Evolutionary conservation across 768 basidiomycete species (phyloP).

Genomic region (Cystofilobasidium ferigula): DNA sequence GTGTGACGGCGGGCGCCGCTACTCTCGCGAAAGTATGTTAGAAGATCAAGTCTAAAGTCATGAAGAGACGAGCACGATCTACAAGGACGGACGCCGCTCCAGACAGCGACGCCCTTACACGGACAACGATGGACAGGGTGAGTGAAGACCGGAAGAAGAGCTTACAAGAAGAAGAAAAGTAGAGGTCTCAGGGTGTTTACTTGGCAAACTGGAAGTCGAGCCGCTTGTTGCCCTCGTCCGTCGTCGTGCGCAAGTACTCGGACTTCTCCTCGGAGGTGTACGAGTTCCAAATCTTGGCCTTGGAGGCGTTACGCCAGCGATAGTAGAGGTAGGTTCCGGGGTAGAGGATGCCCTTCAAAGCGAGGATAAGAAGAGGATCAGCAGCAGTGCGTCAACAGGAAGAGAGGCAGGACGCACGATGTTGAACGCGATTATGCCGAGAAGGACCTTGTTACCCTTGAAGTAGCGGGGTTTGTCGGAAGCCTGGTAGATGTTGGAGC

Average conservation of each 20-base stretch:
- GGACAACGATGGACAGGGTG: too few species aligned
- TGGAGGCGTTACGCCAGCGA: slow-evolving; percentile 44
- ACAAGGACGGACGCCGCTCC: too few species aligned
- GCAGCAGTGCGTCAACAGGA: neutral
- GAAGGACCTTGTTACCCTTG: slow-evolving; percentile 50
- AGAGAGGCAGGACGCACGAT: slow-evolving; percentile 34
- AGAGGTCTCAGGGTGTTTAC: too few species aligned
- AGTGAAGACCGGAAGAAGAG: neutral
- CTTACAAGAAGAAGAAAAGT: neutral
- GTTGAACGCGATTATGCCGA: slow-evolving; percentile 50
- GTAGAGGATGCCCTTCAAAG: slow-evolving; percentile 40
- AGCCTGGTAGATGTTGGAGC: slow-evolving; percentile 40
- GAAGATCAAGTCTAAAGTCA: too few species aligned
- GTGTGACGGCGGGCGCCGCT: too few species aligned
- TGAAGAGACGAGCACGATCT: too few species aligned
- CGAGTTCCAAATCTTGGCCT: slow-evolving; percentile 48
- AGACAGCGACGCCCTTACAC: too few species aligned
- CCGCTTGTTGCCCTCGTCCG: slow-evolving; percentile 41
- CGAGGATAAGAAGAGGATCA: neutral
- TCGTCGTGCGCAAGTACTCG: slow-evolving; percentile 53
- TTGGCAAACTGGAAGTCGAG: slow-evolving; percentile 30
- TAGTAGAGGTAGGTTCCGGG: slow-evolving; percentile 50
- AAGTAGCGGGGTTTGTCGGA: slow-evolving; percentile 43
- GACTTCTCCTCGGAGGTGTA: slow-evolving; percentile 48
- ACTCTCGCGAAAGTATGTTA: too few species aligned